These are phyloP conservation scores for Cantharellus anzutake DNA, from an alignment of 768 basidiomycete species.

Conservation along the genomic window DNA sequence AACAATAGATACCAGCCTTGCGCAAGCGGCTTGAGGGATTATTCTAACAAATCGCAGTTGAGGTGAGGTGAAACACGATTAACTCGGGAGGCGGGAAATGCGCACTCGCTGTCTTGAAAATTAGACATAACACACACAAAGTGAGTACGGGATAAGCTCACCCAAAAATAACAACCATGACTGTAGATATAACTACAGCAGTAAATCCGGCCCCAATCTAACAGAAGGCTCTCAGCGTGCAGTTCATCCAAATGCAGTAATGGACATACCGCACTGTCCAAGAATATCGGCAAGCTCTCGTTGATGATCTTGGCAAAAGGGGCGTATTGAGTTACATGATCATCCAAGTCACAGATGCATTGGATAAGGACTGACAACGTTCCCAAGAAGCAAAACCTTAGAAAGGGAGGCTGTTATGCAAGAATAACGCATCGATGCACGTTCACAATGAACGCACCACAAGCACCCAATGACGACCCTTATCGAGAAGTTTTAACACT, in stretches of 20 bases:
- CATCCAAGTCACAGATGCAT: background rate
- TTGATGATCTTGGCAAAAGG: constrained; percentile 7
- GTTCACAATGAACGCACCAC: constrained; percentile 33
- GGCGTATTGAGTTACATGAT: background rate
- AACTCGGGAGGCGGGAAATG: constrained; percentile 1
- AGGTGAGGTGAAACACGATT: background rate
- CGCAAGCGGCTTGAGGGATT: constrained; percentile 53
- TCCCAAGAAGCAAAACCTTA: constrained; percentile 69
- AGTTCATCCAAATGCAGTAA: background rate
- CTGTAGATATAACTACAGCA: constrained; percentile 10
- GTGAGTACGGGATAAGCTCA: constrained; percentile 14
- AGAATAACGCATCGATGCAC: background rate
- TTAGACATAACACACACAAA: constrained; percentile 18
- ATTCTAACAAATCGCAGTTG: constrained; percentile 28
- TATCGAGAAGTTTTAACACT: constrained; percentile 33
- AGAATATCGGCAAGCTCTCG: constrained; percentile 8
- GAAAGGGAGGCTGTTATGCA: constrained; percentile 7
- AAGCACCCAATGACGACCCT: constrained; percentile 82
- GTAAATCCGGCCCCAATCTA: constrained; percentile 10
- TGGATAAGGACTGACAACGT: constrained; percentile 31
- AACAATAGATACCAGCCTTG: background rate
- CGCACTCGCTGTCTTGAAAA: constrained; percentile 24
- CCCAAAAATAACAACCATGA: constrained; percentile 58
- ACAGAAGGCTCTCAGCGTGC: background rate
- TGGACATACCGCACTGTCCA: constrained; percentile 8